phyloP scores from a whole-genome alignment of 306 rosid species.

The Trifolium fragiferum region DNA sequence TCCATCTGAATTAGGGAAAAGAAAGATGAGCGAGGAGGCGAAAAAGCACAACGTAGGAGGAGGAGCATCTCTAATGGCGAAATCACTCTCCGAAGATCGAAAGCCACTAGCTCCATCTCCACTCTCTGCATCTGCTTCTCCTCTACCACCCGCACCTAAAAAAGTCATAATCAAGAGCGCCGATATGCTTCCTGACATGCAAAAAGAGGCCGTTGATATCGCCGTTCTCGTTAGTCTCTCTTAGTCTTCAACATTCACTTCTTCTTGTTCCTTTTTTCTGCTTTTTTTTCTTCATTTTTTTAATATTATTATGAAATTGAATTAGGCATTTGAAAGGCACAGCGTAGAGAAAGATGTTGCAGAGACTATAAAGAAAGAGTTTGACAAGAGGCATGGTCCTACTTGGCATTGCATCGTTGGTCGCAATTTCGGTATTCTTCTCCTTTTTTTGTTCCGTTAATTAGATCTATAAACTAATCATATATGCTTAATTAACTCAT shows the following conservation, averaged over 20 bases:
- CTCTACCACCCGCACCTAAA: constrained; percentile 53
- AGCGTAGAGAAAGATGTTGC: constrained; percentile 93
- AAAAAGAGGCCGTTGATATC: constrained; percentile 88
- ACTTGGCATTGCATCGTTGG: constrained; percentile 99
- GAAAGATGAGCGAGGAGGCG: constrained; percentile 68
- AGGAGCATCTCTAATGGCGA: constrained; percentile 46
- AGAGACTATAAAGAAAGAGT: constrained; percentile 90
- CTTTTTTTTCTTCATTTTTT: background rate
- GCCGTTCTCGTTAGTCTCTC: constrained; percentile 73
- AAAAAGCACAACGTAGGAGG: constrained; percentile 62
- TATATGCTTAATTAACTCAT: constrained; percentile 37
- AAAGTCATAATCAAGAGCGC: constrained; percentile 89
- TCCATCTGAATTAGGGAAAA: background rate
- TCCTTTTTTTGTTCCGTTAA: constrained; percentile 2
- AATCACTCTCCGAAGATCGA: constrained; percentile 69
- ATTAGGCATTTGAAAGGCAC: constrained; percentile 87
- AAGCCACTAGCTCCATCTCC: constrained; percentile 31
- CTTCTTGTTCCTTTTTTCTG: background rate
- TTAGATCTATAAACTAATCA: constrained; percentile 38
- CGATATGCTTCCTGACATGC: constrained; percentile 85
- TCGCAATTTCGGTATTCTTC: constrained; percentile 78
- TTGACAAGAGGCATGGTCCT: constrained; percentile 86
- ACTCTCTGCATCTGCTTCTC: constrained; percentile 32
- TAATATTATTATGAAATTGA: background rate
- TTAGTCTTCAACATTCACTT: background rate